These are phyloP conservation scores for Solanum dulcamara DNA, from an alignment of 257 asterid species.

Conservation along the genomic window DNA sequence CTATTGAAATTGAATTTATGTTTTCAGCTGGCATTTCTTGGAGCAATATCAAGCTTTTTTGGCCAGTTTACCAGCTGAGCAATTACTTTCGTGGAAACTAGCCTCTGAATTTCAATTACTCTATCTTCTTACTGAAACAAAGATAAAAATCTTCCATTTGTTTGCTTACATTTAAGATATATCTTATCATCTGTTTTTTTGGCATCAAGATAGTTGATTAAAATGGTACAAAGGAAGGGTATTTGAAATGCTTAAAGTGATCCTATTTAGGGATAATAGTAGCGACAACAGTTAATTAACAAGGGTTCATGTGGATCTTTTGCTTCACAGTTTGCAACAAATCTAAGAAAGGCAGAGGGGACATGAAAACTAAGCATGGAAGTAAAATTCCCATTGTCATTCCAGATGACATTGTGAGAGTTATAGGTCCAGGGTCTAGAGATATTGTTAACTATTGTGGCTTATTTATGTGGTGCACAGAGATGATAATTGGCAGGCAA, in stretches of 20 bases:
- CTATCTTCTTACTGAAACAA: no score
- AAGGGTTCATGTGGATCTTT: background rate
- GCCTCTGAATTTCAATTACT: no score
- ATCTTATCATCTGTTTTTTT: background rate
- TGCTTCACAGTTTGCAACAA: background rate
- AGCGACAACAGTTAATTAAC: background rate
- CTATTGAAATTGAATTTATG: background rate
- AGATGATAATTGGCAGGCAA: background rate
- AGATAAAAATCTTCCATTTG: background rate
- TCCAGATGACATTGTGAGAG: background rate
- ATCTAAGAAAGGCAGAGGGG: background rate
- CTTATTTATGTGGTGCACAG: background rate
- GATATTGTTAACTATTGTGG: background rate
- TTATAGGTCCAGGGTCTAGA: background rate
- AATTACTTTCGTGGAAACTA: background rate
- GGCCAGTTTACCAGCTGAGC: background rate
- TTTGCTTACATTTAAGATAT: background rate
- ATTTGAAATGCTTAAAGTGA: background rate
- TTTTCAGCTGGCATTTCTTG: background rate
- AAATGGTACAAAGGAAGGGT: background rate
- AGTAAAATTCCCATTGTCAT: background rate
- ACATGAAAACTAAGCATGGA: background rate
- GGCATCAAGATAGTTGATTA: background rate
- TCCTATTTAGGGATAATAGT: background rate
- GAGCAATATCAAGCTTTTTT: background rate